Evolutionary conservation across 208 protist species (phyloP).

Genomic region (Acanthamoeba triangularis): DNA sequence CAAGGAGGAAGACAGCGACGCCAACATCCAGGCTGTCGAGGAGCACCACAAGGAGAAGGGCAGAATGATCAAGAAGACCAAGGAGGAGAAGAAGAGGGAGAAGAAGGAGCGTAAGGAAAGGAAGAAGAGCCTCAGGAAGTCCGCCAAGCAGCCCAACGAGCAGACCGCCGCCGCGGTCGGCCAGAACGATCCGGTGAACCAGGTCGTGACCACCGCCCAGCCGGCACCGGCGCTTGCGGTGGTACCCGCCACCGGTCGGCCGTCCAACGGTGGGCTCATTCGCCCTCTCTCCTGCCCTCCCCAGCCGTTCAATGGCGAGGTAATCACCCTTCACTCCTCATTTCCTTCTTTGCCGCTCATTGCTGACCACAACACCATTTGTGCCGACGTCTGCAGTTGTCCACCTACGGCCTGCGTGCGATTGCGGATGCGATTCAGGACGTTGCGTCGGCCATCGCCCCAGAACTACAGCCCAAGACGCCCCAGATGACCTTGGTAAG

Average conservation of each 20-base stretch:
- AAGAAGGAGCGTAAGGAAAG: constrained; percentile 27
- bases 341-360: background rate
- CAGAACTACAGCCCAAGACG: constrained; percentile 9
- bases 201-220: background rate
- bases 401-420: constrained; percentile 43
- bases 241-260: background rate
- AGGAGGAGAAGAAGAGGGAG: background rate
- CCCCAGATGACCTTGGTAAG: constrained; percentile 45
- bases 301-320: constrained; percentile 38
- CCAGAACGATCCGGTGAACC: background rate
- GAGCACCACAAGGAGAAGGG: background rate
- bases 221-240: background rate
- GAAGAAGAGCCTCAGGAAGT: constrained; percentile 5
- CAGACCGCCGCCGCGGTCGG: background rate
- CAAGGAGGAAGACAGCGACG: background rate
- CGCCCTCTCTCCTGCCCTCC: constrained; percentile 36
- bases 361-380: background rate
- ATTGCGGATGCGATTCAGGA: constrained; percentile 32
- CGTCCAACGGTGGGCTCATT: background rate
- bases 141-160: background rate
- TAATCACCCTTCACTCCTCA: background rate
- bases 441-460: background rate
- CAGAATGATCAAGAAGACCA: background rate
- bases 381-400: background rate
- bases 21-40: background rate